These are phyloP conservation scores for Lachnellula hyalina DNA, from an alignment of 2,329 filamentous ascomycete species.

Conservation along the genomic window DNA sequence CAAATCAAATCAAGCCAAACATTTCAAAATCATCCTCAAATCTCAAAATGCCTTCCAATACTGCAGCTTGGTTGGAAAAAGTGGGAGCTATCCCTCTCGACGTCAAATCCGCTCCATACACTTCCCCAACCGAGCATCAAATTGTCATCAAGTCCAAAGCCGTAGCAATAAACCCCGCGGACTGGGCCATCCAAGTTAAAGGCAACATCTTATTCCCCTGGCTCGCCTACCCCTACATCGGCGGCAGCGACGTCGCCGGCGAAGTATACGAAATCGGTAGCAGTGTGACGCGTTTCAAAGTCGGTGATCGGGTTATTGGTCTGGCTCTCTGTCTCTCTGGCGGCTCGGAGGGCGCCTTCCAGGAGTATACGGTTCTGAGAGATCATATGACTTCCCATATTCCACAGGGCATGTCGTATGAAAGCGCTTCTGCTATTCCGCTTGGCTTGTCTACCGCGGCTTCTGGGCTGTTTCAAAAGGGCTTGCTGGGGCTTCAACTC, in stretches of 20 bases:
- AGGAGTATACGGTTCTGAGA: slow-evolving; percentile 10
- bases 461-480: slow-evolving; percentile 11
- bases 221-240: slow-evolving; percentile 16
- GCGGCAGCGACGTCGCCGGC: slow-evolving; percentile 12
- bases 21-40: background rate
- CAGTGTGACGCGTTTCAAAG: slow-evolving; percentile 7
- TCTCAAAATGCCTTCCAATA: background rate
- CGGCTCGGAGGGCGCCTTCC: background rate
- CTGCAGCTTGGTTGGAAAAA: background rate
- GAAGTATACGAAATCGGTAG: slow-evolving; percentile 13
- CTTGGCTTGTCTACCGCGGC: slow-evolving; percentile 29
- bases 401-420: slow-evolving; percentile 25
- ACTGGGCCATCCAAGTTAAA: slow-evolving; percentile 17
- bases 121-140: slow-evolving; percentile 31
- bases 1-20: background rate
- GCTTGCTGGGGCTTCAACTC: slow-evolving; percentile 1
- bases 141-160: slow-evolving; percentile 36
- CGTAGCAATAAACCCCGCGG: slow-evolving; percentile 39
- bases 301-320: slow-evolving; percentile 29
- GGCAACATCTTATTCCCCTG: background rate
- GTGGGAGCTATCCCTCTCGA: slow-evolving; percentile 18
- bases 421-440: slow-evolving; percentile 29
- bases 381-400: slow-evolving; percentile 8
- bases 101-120: slow-evolving; percentile 34
- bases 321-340: slow-evolving; percentile 29